phyloP scores from a whole-genome alignment of 2,329 filamentous ascomycete species.

The Lachnellula hyalina region DNA sequence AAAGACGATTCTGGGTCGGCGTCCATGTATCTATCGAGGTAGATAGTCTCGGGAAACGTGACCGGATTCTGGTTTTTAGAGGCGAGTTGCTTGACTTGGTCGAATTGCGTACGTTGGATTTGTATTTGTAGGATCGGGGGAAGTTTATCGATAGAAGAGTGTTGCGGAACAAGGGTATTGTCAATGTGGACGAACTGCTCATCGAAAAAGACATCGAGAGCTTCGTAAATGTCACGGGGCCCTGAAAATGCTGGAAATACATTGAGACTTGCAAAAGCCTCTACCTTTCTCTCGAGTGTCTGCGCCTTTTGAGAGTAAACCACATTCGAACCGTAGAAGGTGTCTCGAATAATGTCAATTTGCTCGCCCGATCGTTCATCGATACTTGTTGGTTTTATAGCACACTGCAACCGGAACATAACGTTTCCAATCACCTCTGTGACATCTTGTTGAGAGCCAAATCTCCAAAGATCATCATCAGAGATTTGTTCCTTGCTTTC shows the following conservation, averaged over 20 bases:
- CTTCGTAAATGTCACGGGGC: constrained; percentile 67
- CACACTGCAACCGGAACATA: constrained; percentile 83
- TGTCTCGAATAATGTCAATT: constrained; percentile 70
- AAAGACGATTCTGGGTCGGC: constrained; percentile 52
- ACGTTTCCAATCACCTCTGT: constrained; percentile 94
- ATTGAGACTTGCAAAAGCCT: constrained; percentile 49
- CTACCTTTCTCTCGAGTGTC: constrained; percentile 37
- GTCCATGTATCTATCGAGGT: constrained; percentile 84
- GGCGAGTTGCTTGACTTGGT: constrained; percentile 51
- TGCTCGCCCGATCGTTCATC: constrained; percentile 67
- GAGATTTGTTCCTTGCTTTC: constrained; percentile 25
- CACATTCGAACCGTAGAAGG: constrained; percentile 58
- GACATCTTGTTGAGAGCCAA: constrained; percentile 74
- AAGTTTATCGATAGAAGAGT: constrained; percentile 66
- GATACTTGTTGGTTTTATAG: constrained; percentile 66
- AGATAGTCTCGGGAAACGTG: constrained; percentile 73
- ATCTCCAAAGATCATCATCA: constrained; percentile 31
- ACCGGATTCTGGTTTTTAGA: constrained; percentile 75
- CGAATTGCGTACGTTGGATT: constrained; percentile 76
- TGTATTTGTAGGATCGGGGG: constrained; percentile 86
- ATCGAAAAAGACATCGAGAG: constrained; percentile 81
- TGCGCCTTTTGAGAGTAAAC: constrained; percentile 52
- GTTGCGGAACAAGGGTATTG: constrained; percentile 53
- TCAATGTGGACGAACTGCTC: constrained; percentile 67
- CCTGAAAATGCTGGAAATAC: constrained; percentile 49